Percentiles rank a stretch among this genome's conserved stretches.
Conservation (phyloP, 2,329 filamentous ascomycete genomes). For the Penicillium crustosum region DNA sequence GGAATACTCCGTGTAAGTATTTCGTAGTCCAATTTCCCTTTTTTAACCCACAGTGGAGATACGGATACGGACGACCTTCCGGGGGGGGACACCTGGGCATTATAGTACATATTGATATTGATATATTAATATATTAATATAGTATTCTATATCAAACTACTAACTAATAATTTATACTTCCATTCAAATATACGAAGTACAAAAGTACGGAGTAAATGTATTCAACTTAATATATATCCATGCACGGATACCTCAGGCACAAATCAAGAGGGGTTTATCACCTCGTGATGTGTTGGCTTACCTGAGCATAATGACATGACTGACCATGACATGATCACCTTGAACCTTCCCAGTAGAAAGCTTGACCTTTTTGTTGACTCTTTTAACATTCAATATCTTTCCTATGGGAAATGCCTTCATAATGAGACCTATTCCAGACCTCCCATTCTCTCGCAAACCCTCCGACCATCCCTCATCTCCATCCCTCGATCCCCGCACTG, state of each 20-base stretch:
- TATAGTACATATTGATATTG: too few species aligned
- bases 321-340: constrained; percentile 7
- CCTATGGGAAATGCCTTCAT: constrained; percentile 17
- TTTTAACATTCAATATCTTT: background rate
- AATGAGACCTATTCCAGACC: constrained; percentile 43
- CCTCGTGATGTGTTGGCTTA: constrained; percentile 11
- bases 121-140: too few species aligned
- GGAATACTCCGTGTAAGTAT: background rate
- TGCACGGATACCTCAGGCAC: constrained; percentile 6
- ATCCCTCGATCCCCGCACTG: constrained; percentile 39
- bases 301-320: constrained; percentile 6
- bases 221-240: background rate
- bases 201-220: too few species aligned
- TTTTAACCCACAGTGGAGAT: constrained; percentile 2
- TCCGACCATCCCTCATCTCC: constrained; percentile 30
- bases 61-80: background rate
- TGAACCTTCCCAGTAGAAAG: background rate
- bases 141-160: background rate
- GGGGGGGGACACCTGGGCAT: too few species aligned
- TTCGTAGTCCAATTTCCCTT: background rate
- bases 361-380: background rate
- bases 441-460: constrained; percentile 38
- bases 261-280: constrained; percentile 9
- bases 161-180: background rate
- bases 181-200: too few species aligned